Evolutionary conservation across 306 rosid genomes (phyloP).

Genomic region (Vachellia collinsii): DNA sequence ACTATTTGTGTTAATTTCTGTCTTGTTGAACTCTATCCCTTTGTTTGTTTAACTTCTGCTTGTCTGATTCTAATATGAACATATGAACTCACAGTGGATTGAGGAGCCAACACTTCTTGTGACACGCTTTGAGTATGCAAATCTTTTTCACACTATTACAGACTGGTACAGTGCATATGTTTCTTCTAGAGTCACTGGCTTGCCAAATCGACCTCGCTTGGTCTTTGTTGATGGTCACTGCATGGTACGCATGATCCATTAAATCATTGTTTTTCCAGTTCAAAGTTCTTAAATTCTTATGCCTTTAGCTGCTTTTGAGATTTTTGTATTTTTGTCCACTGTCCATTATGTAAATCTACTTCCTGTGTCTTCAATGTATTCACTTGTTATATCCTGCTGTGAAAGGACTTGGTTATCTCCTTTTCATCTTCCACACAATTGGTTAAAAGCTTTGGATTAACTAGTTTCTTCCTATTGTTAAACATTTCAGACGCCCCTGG

Average conservation of each 20-base stretch:
- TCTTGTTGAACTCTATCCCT: conserved; percentile 1
- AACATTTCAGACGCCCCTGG: conserved; percentile 68
- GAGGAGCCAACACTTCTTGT: conserved; percentile 92
- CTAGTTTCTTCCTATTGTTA: conserved; percentile 23
- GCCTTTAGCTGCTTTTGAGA: not conserved
- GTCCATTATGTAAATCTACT: not conserved
- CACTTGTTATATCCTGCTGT: not conserved
- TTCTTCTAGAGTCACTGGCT: conserved; percentile 78
- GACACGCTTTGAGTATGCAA: conserved; percentile 96
- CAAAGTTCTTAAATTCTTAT: not conserved
- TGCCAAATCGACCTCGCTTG: conserved; percentile 86
- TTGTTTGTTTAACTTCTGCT: conserved; percentile 18
- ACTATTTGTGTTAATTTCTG: not conserved
- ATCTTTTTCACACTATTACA: conserved; percentile 89
- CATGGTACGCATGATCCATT: conserved; percentile 53
- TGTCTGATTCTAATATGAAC: conserved; percentile 43
- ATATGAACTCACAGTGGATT: conserved; percentile 81
- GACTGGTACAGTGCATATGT: conserved; percentile 98
- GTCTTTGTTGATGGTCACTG: conserved; percentile 95
- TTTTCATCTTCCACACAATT: not conserved
- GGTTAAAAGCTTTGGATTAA: conserved; percentile 18
- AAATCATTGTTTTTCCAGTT: conserved; percentile 25
- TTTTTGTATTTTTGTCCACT: not conserved
- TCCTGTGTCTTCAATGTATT: not conserved
- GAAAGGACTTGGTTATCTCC: not conserved